Evolutionary conservation across 2,329 filamentous ascomycete species (phyloP).

Genomic region (Pleomassaria siparia): DNA sequence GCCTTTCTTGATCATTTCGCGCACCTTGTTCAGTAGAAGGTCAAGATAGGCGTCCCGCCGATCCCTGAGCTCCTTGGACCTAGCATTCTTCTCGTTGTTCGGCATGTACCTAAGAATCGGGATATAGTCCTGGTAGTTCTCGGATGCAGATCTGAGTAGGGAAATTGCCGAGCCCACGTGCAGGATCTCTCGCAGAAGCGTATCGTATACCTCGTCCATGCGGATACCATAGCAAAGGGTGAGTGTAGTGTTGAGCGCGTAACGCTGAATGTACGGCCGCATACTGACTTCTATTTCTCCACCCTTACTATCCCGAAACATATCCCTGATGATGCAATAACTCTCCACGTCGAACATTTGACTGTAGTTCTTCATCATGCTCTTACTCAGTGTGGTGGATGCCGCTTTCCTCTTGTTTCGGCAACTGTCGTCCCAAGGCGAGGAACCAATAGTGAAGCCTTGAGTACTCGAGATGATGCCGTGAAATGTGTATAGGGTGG

Average conservation of each 20-base stretch:
- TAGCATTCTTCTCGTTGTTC: constrained; percentile 54
- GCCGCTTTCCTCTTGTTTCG: constrained; percentile 57
- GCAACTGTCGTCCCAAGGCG: constrained; percentile 57
- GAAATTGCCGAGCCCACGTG: constrained; percentile 56
- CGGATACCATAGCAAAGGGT: constrained; percentile 59
- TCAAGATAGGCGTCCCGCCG: constrained; percentile 55
- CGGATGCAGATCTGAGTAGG: constrained; percentile 53
- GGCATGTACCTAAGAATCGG: constrained; percentile 54
- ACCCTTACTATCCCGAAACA: constrained; percentile 48
- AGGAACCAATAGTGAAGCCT: constrained; percentile 58
- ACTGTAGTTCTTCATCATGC: constrained; percentile 51
- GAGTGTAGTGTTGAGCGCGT: constrained; percentile 57
- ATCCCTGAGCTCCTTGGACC: constrained; percentile 50
- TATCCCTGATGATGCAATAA: constrained; percentile 53
- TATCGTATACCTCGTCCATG: constrained; percentile 57
- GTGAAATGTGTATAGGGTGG: constrained; percentile 57
- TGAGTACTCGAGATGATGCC: constrained; percentile 52
- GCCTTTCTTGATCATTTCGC: constrained; percentile 54
- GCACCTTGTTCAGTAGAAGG: constrained; percentile 52
- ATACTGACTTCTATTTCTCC: constrained; percentile 49
- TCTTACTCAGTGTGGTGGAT: constrained; percentile 50
- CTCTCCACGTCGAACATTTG: constrained; percentile 59
- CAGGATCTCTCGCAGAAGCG: constrained; percentile 54
- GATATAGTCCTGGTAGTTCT: constrained; percentile 58
- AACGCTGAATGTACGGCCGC: constrained; percentile 56